Evolutionary conservation across 768 basidiomycete genomes (phyloP).

Genomic region (Suillus lakei): DNA sequence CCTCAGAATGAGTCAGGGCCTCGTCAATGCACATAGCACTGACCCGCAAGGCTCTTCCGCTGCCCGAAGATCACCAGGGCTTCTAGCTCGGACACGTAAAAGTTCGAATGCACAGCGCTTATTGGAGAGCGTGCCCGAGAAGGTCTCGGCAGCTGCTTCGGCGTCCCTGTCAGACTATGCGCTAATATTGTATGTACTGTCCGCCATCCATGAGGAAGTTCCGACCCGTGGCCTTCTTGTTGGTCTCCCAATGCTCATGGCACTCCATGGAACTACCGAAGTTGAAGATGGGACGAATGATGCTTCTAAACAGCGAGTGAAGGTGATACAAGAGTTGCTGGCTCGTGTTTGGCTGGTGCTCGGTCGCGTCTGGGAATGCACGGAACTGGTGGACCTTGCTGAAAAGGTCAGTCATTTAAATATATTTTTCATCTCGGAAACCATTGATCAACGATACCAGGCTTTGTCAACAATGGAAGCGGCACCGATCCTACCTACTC

Average conservation of each 20-base stretch:
- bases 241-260: conserved; percentile 87
- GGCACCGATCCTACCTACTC: conserved; percentile 41
- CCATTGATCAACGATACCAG: conserved; percentile 36
- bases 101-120: conserved; percentile 57
- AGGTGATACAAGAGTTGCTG: conserved; percentile 65
- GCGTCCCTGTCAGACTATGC: conserved; percentile 79
- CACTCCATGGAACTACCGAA: conserved; percentile 60
- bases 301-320: conserved; percentile 47
- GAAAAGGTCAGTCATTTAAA: conserved; percentile 51
- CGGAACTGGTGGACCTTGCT: conserved; percentile 55
- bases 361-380: conserved; percentile 71
- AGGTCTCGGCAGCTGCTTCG: conserved; percentile 46
- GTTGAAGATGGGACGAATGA: conserved; percentile 45
- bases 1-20: conserved; percentile 31
- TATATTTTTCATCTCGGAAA: conserved; percentile 8
- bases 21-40: conserved; percentile 21
- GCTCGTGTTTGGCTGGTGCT: conserved; percentile 69
- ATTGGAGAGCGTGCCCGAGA: conserved; percentile 51
- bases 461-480: conserved; percentile 48
- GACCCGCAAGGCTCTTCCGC: conserved; percentile 35
- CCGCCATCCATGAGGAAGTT: conserved; percentile 68
- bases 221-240: conserved; percentile 77
- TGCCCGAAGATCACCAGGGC: conserved; percentile 52
- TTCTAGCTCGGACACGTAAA: conserved; percentile 59
- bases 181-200: conserved; percentile 69